These are phyloP conservation scores for Coniosporium apollinis DNA, from an alignment of 495 filamentous ascomycete species.

Conservation along the genomic window DNA sequence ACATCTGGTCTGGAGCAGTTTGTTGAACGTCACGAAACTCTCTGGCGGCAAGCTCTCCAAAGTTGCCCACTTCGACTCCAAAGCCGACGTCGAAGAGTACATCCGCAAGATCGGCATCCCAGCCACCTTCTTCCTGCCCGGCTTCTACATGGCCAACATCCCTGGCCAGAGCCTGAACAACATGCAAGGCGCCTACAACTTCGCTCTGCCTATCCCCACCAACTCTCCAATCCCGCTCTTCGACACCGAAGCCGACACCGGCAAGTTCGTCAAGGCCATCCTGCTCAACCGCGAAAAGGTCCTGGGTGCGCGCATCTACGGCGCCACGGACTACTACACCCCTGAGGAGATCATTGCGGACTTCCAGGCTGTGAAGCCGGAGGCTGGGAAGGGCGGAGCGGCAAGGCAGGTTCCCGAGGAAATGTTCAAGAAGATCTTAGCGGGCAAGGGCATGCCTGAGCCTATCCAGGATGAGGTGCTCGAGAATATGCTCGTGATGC, in stretches of 20 bases:
- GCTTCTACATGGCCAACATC: slow-evolving; percentile 41
- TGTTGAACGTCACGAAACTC: slow-evolving; percentile 22
- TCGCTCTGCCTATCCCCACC: slow-evolving; percentile 26
- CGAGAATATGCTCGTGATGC: slow-evolving; percentile 29
- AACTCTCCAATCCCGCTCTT: slow-evolving; percentile 34
- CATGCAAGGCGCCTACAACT: slow-evolving; percentile 22
- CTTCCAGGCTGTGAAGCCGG: slow-evolving; percentile 31
- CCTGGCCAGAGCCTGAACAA: slow-evolving; percentile 10
- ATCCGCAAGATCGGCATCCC: slow-evolving; percentile 30
- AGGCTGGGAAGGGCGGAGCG: slow-evolving; percentile 30
- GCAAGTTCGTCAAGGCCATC: slow-evolving; percentile 39
- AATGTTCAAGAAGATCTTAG: slow-evolving; percentile 29
- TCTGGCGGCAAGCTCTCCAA: slow-evolving; percentile 29
- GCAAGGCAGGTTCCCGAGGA: slow-evolving; percentile 30
- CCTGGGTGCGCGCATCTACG: slow-evolving; percentile 28
- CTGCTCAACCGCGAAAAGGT: slow-evolving; percentile 23
- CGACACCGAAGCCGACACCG: slow-evolving; percentile 33
- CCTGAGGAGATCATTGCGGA: slow-evolving; percentile 27
- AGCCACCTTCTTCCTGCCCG: slow-evolving; percentile 38
- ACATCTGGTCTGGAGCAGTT: slow-evolving; percentile 35
- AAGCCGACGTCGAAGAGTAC: slow-evolving; percentile 42
- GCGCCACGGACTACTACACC: slow-evolving; percentile 33
- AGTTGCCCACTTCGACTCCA: slow-evolving; percentile 45
- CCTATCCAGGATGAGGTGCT: slow-evolving; percentile 31
- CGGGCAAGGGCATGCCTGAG: slow-evolving; percentile 22